These are phyloP conservation scores for Senna tora DNA, from an alignment of 306 rosid species.

Conservation along the genomic window DNA sequence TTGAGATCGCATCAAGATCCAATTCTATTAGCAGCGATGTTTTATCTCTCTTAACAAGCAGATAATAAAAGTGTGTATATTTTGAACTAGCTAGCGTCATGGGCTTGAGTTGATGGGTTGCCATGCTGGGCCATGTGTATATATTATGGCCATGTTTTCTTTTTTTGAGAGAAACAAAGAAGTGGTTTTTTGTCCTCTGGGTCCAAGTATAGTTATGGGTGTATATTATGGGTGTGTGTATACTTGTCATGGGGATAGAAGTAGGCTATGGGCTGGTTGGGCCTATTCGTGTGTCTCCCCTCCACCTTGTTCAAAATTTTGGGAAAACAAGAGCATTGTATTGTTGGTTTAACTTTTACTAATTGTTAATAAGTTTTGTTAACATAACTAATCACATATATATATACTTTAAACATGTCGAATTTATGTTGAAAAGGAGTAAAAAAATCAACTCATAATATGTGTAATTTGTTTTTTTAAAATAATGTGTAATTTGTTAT, in stretches of 20 bases:
- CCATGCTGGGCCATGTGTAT: conserved; percentile 28
- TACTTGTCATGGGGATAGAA: conserved; percentile 1
- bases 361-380: no score
- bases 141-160: background rate
- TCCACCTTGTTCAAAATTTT: conserved; percentile 19
- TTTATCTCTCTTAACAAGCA: conserved; percentile 44
- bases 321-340: background rate
- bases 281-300: conserved; percentile 1
- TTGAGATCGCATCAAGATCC: conserved; percentile 50
- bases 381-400: no score
- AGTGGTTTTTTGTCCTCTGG: background rate
- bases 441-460: no score
- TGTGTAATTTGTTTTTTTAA: no score
- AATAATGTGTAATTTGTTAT: no score
- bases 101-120: conserved; percentile 6
- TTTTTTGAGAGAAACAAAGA: background rate
- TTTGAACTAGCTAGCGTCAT: background rate
- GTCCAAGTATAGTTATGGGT: background rate
- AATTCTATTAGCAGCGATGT: conserved; percentile 42
- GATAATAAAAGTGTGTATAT: conserved; percentile 25
- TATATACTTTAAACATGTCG: no score
- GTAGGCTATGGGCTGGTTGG: conserved; percentile 6
- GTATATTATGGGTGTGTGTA: background rate
- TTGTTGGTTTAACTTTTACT: no score
- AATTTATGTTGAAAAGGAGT: no score